phyloP scores from a whole-genome alignment of 2,329 filamentous ascomycete species.

The Aspergillus quadricinctus region DNA sequence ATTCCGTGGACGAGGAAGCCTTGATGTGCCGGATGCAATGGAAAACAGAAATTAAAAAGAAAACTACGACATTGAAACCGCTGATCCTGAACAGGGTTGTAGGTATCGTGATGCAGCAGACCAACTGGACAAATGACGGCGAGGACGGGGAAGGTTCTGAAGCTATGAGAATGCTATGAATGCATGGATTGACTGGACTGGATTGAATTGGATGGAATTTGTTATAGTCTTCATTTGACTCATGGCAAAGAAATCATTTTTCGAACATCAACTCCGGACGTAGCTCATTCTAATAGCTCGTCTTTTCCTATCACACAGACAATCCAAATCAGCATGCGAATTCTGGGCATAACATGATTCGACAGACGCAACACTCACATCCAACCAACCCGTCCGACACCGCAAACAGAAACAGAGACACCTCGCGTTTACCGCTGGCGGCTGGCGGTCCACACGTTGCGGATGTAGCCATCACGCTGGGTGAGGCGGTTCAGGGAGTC shows the following conservation, averaged over 20 bases:
- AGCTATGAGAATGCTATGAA: constrained; percentile 4
- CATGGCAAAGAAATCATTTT: background rate
- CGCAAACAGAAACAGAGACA: constrained; percentile 5
- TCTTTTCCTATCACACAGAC: constrained; percentile 10
- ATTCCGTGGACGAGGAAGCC: constrained; percentile 37
- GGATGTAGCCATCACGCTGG: constrained; percentile 93
- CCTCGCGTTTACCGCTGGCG: constrained; percentile 47
- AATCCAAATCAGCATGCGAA: constrained; percentile 1
- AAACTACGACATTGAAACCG: background rate
- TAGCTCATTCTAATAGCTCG: background rate
- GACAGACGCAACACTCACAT: constrained; percentile 16
- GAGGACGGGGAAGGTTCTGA: background rate
- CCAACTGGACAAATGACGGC: background rate
- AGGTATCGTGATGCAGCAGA: background rate
- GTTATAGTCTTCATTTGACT: constrained; percentile 2
- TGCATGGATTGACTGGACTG: background rate
- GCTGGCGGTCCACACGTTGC: constrained; percentile 86
- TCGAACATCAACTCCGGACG: background rate
- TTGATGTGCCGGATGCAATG: constrained; percentile 39
- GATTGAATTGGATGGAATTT: constrained; percentile 1
- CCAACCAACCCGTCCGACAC: constrained; percentile 24
- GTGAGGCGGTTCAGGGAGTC: constrained; percentile 93
- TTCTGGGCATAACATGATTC: background rate
- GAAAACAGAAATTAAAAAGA: background rate
- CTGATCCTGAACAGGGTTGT: background rate